phyloP scores from a whole-genome alignment of 345 rosid genomes.

The Eutrema japonicum region DNA sequence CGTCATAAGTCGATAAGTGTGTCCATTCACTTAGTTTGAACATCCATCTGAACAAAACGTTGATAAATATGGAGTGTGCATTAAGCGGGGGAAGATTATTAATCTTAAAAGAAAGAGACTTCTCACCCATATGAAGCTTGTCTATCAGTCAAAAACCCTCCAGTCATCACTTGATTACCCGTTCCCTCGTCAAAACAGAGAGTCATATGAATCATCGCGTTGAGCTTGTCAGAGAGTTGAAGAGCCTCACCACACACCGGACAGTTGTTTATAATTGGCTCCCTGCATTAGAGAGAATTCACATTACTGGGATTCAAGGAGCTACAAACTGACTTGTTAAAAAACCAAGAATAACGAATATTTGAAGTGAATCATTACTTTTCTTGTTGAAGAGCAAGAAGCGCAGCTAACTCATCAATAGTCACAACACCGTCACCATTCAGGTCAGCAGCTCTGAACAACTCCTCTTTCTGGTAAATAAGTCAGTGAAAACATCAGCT shows the following conservation, averaged over 20 bases:
- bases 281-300: constrained; percentile 51
- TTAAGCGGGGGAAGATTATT: not conserved
- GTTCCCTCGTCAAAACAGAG: constrained; percentile 97
- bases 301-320: too few species aligned
- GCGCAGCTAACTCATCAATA: constrained; percentile 84
- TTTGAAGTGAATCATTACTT: constrained; percentile 52
- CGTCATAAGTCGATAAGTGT: constrained; percentile 79
- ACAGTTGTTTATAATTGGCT: constrained; percentile 75
- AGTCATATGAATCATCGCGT: constrained; percentile 82
- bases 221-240: constrained; percentile 72
- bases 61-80: not conserved
- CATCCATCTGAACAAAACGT: constrained; percentile 66
- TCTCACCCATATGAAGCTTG: constrained; percentile 91
- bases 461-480: constrained; percentile 76
- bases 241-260: constrained; percentile 91
- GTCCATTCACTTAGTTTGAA: constrained; percentile 98
- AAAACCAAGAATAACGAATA: not conserved
- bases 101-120: constrained; percentile 11
- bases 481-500: constrained; percentile 41
- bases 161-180: constrained; percentile 90
- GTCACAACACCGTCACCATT: constrained; percentile 84
- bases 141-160: constrained; percentile 95
- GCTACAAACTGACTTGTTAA: not conserved
- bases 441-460: constrained; percentile 78
- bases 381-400: constrained; percentile 83